Percentiles rank a stretch among this genome's conserved stretches.
These are phyloP conservation scores for Orbilia brochopaga DNA, from an alignment of 2,329 filamentous ascomycete genomes.

Conservation along the genomic window DNA sequence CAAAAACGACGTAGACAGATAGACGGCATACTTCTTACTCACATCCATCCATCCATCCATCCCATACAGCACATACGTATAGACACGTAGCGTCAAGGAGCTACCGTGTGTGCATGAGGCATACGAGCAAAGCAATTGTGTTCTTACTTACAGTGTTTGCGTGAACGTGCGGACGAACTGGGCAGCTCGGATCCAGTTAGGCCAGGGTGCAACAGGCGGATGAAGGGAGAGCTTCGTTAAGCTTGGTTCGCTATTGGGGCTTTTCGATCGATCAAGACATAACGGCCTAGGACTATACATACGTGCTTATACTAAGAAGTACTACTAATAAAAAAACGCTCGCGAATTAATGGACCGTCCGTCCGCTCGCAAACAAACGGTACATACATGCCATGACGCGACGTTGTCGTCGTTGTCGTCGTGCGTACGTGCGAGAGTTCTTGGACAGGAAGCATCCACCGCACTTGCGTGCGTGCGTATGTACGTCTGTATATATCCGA, in stretches of 20 bases:
- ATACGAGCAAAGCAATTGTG: slow-evolving; percentile 7
- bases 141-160: slow-evolving; percentile 17
- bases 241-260: slow-evolving; percentile 12
- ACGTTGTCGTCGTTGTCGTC: too few relatives aligned
- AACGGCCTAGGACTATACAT: slow-evolving; percentile 34
- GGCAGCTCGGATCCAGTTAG: slow-evolving; percentile 31
- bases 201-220: slow-evolving; percentile 22
- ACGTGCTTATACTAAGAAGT: too few relatives aligned
- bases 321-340: slow-evolving; percentile 15
- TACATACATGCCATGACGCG: slow-evolving; percentile 9
- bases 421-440: too few relatives aligned
- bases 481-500: too few relatives aligned
- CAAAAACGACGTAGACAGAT: too few relatives aligned
- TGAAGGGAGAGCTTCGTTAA: slow-evolving; percentile 31
- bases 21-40: too few relatives aligned
- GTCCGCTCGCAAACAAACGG: too few relatives aligned
- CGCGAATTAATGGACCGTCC: background rate
- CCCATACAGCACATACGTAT: too few relatives aligned
- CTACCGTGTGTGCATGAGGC: slow-evolving; percentile 11
- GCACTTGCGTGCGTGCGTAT: slow-evolving; percentile 11
- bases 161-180: slow-evolving; percentile 16
- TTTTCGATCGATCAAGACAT: slow-evolving; percentile 28
- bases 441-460: slow-evolving; percentile 18
- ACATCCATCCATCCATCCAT: too few relatives aligned
- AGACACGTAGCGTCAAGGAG: background rate